Conservation (phyloP, 2,329 filamentous ascomycete genomes). For the Pestalotiopsis sp. region DNA sequence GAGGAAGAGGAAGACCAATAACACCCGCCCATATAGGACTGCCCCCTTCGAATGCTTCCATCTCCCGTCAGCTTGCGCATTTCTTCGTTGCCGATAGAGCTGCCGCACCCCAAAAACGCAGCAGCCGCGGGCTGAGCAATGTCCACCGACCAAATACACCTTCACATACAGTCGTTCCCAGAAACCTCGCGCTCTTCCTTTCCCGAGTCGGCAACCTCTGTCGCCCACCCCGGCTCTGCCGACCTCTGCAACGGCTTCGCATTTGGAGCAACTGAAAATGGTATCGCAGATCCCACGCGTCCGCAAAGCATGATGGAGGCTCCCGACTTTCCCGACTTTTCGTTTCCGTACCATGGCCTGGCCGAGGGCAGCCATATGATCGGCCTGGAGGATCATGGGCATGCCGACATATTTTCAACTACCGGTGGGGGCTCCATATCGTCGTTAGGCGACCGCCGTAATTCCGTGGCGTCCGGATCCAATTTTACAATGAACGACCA, state of each 20-base stretch:
- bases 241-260: conserved; percentile 38
- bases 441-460: conserved; percentile 39
- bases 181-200: conserved; percentile 34
- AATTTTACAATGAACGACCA: conserved; percentile 30
- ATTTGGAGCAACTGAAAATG: conserved; percentile 38
- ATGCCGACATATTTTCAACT: conserved; percentile 31
- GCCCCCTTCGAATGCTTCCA: neutral
- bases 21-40: neutral
- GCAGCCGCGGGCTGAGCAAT: conserved; percentile 34
- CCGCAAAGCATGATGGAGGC: conserved; percentile 45
- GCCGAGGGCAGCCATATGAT: conserved; percentile 45
- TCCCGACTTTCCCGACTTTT: conserved; percentile 56
- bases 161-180: conserved; percentile 9
- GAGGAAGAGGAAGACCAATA: neutral
- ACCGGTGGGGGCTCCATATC: conserved; percentile 34
- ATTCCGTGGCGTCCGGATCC: conserved; percentile 38
- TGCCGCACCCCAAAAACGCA: conserved; percentile 19
- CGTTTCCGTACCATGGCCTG: conserved; percentile 52
- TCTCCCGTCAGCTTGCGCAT: neutral
- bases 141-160: conserved; percentile 39
- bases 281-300: conserved; percentile 32
- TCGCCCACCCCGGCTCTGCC: conserved; percentile 33
- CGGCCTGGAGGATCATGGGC: conserved; percentile 39
- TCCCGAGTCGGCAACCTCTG: conserved; percentile 32
- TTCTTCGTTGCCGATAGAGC: neutral